Conservation (phyloP, 2,329 filamentous ascomycete genomes). For the Calcarisporium arbuscula region DNA sequence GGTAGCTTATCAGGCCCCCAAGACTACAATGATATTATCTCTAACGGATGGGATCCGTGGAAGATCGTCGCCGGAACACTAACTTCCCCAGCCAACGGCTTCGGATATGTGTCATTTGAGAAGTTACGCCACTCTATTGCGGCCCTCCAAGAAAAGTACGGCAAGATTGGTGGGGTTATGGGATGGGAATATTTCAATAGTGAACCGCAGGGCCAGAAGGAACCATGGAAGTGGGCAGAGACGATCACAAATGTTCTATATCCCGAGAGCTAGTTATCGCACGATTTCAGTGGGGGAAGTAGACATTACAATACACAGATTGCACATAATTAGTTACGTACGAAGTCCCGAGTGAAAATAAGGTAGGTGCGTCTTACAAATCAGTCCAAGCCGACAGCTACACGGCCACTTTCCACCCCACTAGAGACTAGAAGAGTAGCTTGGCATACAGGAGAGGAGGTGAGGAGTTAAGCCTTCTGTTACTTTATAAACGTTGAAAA, state of each 20-base stretch:
- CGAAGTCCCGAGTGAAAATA: too few species aligned
- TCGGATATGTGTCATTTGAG: slow-evolving; percentile 36
- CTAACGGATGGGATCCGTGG: slow-evolving; percentile 60
- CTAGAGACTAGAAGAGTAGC: too few species aligned
- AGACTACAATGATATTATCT: slow-evolving; percentile 40
- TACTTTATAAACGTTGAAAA: too few species aligned
- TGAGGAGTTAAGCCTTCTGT: too few species aligned
- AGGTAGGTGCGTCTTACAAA: too few species aligned
- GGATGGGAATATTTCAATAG: slow-evolving; percentile 89
- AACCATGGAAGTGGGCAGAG: slow-evolving; percentile 72
- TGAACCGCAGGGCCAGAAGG: slow-evolving; percentile 36
- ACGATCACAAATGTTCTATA: slow-evolving; percentile 20
- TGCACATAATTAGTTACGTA: too few species aligned
- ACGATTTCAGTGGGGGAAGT: slow-evolving; percentile 10
- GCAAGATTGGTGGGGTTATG: slow-evolving; percentile 75
- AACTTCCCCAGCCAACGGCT: slow-evolving; percentile 66
- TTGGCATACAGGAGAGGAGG: too few species aligned
- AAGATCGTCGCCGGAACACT: slow-evolving; percentile 73
- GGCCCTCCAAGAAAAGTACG: slow-evolving; percentile 42
- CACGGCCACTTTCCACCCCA: too few species aligned
- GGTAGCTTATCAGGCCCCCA: slow-evolving; percentile 42
- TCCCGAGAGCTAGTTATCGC: slow-evolving; percentile 9
- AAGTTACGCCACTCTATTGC: slow-evolving; percentile 35
- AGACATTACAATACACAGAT: too few species aligned
- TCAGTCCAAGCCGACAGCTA: too few species aligned